Conservation (phyloP, 2,329 filamentous ascomycete species). For the Colletotrichum destructivum region DNA sequence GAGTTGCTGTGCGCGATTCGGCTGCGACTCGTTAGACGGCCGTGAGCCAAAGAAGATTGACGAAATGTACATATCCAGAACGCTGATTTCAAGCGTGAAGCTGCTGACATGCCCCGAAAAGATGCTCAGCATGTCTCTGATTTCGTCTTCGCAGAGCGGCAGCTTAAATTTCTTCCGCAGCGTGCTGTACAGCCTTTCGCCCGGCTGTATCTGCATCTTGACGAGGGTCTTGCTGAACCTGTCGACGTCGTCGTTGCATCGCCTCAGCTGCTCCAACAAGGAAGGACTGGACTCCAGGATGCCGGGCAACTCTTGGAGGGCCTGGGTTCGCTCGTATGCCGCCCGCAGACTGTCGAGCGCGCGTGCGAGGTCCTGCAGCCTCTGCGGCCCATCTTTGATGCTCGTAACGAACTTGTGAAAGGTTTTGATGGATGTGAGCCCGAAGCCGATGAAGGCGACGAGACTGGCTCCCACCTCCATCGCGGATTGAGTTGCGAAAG, state of each 20-base stretch:
- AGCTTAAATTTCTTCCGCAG: conserved; percentile 8
- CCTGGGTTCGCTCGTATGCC: not conserved
- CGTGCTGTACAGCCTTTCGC: not conserved
- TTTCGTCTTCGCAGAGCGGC: not conserved
- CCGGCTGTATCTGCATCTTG: not conserved
- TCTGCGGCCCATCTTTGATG: not conserved
- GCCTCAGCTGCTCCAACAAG: not conserved
- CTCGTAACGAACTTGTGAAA: conserved; percentile 14
- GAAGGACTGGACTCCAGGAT: not conserved
- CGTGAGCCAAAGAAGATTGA: not conserved
- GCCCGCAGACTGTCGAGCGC: not conserved
- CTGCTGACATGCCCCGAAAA: not conserved
- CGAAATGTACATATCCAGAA: not conserved
- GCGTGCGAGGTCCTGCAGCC: not conserved
- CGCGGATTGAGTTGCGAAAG: not conserved
- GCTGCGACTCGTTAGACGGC: not conserved
- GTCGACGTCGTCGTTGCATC: not conserved
- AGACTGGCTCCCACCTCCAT: conserved; percentile 6
- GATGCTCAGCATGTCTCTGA: not conserved
- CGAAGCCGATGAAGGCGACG: conserved; percentile 6
- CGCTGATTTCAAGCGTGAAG: not conserved
- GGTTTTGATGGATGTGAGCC: conserved; percentile 8
- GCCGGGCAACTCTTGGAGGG: not conserved
- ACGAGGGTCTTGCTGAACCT: not conserved
- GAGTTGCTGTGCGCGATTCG: not conserved